Evolutionary conservation across 495 filamentous ascomycete species (phyloP), one percentile per base, ranked within the genome.

Genomic region (Chaetomidium leptoderma): DNA sequence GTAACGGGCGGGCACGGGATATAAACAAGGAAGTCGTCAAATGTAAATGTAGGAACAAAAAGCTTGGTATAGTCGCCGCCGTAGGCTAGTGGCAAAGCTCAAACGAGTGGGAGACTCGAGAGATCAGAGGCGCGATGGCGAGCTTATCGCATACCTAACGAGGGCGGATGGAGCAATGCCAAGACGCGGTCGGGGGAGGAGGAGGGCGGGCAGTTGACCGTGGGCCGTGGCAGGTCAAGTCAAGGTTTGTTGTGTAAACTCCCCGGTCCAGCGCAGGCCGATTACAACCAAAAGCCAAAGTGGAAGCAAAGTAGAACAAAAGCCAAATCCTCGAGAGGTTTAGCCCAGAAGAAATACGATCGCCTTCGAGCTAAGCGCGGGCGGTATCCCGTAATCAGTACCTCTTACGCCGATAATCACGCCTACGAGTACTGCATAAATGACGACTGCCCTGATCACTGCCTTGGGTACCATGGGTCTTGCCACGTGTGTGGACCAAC

Each of bases 161-260:
- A 53, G 47, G 51, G 55, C 36, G 33, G 55, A 55, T 65, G 63
- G 66, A 57, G 66, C 65, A 60, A 63, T 61, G 63, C 66, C 63
- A 68, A 66, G 63, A 59, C 32, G 39, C 52, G 57, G 55, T 57
- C 48, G 57, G 61, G 49, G 49, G 46, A 36, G 17, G 42, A 53
- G 40, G 40, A 21, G 36, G n/a, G 23, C 2, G n/a, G 23, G 14
- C 2, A 7, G 23, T 4, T 11, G 23, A 26, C 27, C 6, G n/a
- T 40, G n/a, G 36, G 45, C 43, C 24, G 39, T 30, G 47, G 59
- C 37, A 40, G 2, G 14, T 35, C 32, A 8, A 35, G 9, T 35
- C 32, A 10, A 4, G 9, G 9, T 13, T 3, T 26, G 44, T 30
- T 47, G 44, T 29, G 7, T 17, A 33, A 36, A 11, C 51, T 44